Base-by-base conservation (phyloP, 371 early-diverging fungal genomes). In the Fennellomyces sp. region DNA sequence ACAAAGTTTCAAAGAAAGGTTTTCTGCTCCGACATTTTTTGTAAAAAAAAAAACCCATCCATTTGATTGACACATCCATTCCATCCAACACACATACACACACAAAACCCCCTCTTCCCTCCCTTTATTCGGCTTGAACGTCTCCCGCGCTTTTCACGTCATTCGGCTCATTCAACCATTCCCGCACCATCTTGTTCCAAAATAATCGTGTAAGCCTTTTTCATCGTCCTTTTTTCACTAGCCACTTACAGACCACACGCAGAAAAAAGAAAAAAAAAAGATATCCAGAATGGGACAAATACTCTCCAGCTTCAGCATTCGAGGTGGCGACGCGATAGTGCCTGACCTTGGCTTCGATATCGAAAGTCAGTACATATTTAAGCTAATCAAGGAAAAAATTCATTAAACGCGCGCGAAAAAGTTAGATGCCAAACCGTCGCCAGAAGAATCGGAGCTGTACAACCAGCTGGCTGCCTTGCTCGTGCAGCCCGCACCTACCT, bases 251-350 rank as follows among this genome's bases (percentile, higher is more conserved):
- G n/a, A n/a, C n/a, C n/a, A n/a, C n/a, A n/a, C n/a, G n/a, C n/a
- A n/a, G n/a, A n/a, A 33, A 33, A 33, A 52, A 56, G 30, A 54
- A 53, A 54, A 54, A 25, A 17, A 35, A 19, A 25, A n/a, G n/a
- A n/a, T n/a, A n/a, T n/a, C n/a, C n/a, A n/a, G n/a, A n/a, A 76
- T 77, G 78, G 78, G 78, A 28, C 78, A 77, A 64, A 58, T 77
- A 27, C 60, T 77, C 33, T 73, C 78, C 56, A 67, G 71, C 51
- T 71, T 77, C 48, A 76, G 61, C 60, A 68, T 76, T 56, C 72
- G 76, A 52, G 61, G 64, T 57, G 65, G 70, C 39, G 78, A 78
- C 28, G 60, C 75, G 23, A 50, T 70, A 49, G 71, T 78, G 52
- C 82, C 79, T 69, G 82, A 81, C 56, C 65, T 78, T 19, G 75